A percentile compares a stretch with the other conserved stretches of the same genome.
phyloP scores from a whole-genome alignment of 2,329 filamentous ascomycete genomes.

The Diaporthe caulivora region DNA sequence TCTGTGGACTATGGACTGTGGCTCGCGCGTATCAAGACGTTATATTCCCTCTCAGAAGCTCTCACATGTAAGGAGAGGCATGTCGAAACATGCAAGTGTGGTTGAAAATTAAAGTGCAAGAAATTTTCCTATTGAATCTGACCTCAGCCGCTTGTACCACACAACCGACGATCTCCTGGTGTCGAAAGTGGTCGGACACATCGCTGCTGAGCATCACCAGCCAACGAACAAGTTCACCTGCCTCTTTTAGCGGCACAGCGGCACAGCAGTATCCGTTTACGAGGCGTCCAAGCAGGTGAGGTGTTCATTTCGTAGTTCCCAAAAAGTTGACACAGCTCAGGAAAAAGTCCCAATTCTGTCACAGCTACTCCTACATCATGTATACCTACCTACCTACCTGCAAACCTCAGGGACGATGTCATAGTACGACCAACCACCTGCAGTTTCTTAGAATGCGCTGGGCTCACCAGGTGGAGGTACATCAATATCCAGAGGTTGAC shows the following conservation, averaged over 20 bases:
- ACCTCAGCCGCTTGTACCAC: slow-evolving; percentile 6
- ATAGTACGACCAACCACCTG: neutral
- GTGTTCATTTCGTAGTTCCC: neutral
- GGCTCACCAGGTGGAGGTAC: neutral
- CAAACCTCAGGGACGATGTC: neutral
- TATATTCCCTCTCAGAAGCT: slow-evolving; percentile 27
- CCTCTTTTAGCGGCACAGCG: neutral
- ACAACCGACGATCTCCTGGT: neutral
- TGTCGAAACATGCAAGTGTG: neutral
- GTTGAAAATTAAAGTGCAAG: slow-evolving; percentile 27
- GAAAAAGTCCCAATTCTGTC: neutral
- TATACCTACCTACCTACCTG: no score
- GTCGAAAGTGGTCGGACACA: neutral
- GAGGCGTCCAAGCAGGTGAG: neutral
- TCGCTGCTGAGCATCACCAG: neutral
- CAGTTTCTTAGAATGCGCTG: neutral
- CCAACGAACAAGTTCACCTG: neutral
- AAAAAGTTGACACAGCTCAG: neutral
- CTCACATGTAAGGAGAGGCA: neutral
- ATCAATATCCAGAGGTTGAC: neutral
- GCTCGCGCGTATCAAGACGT: slow-evolving; percentile 32
- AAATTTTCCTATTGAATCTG: neutral
- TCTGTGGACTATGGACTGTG: slow-evolving; percentile 30
- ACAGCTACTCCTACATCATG: no score
- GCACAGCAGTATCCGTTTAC: neutral